phyloP scores from a whole-genome alignment of 2,329 filamentous ascomycete species.

The Pseudogymnoascus pannorum region DNA sequence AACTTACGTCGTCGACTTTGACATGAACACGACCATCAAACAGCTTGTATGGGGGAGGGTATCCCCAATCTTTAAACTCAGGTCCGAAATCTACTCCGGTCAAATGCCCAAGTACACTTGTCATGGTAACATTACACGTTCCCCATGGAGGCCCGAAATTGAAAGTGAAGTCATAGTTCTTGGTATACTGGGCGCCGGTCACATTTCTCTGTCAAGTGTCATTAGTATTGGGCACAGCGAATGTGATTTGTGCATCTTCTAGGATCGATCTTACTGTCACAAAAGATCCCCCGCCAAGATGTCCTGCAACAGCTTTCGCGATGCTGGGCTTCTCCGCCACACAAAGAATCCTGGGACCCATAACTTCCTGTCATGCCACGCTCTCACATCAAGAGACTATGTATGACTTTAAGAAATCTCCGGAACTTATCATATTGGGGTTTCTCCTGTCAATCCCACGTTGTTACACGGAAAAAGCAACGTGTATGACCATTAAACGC shows the following conservation, averaged over 20 bases:
- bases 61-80: constrained; percentile 71
- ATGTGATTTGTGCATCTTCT: neutral
- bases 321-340: constrained; percentile 90
- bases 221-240: constrained; percentile 10
- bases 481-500: neutral
- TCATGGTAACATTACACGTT: constrained; percentile 81
- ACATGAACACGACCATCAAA: constrained; percentile 74
- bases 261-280: constrained; percentile 53
- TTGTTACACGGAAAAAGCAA: neutral
- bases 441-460: neutral
- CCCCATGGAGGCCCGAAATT: constrained; percentile 79
- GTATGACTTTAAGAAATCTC: neutral
- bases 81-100: constrained; percentile 69
- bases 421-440: neutral
- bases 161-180: constrained; percentile 91
- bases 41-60: constrained; percentile 68
- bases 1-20: constrained; percentile 55
- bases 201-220: constrained; percentile 19
- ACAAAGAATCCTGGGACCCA: constrained; percentile 52
- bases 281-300: constrained; percentile 71
- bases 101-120: constrained; percentile 83
- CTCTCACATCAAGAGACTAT: neutral
- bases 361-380: neutral
- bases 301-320: constrained; percentile 84
- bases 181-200: constrained; percentile 57